Conservation (phyloP, 106 monocot species). For the Alisma plantagoaquatica region DNA sequence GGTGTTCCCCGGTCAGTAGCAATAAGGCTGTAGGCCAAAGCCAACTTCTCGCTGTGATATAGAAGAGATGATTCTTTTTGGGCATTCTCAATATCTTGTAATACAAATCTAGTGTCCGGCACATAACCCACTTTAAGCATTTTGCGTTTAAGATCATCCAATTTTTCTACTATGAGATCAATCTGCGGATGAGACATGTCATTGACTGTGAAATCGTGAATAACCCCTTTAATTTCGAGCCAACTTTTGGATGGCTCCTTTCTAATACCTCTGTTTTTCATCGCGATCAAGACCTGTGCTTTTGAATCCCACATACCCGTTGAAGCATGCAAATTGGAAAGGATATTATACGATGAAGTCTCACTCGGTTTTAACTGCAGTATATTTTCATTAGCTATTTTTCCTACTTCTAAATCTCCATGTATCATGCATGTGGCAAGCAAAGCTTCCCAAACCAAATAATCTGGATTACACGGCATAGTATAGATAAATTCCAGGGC, state of each 20-base stretch:
- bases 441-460: slow-evolving; percentile 51
- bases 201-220: slow-evolving; percentile 54
- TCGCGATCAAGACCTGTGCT: slow-evolving; percentile 23
- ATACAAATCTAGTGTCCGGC: slow-evolving; percentile 57
- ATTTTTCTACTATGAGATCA: slow-evolving; percentile 28
- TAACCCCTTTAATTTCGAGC: slow-evolving; percentile 38
- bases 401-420: slow-evolving; percentile 30
- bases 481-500: slow-evolving; percentile 37
- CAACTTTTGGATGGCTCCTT: slow-evolving; percentile 71
- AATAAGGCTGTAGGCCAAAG: slow-evolving; percentile 26
- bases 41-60: slow-evolving; percentile 52
- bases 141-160: slow-evolving; percentile 33
- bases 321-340: slow-evolving; percentile 63
- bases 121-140: slow-evolving; percentile 39
- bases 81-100: slow-evolving; percentile 40
- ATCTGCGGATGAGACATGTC: slow-evolving; percentile 27
- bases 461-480: slow-evolving; percentile 32
- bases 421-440: slow-evolving; percentile 55
- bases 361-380: slow-evolving; percentile 17
- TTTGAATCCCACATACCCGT: slow-evolving; percentile 46
- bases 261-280: slow-evolving; percentile 41
- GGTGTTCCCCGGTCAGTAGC: not conserved
- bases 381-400: slow-evolving; percentile 42
- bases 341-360: slow-evolving; percentile 32
- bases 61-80: slow-evolving; percentile 31